Percentiles rank a stretch among this genome's conserved stretches.
Evolutionary conservation across 2,329 filamentous ascomycete genomes (phyloP).

Genomic region (Aureobasidium sp.): DNA sequence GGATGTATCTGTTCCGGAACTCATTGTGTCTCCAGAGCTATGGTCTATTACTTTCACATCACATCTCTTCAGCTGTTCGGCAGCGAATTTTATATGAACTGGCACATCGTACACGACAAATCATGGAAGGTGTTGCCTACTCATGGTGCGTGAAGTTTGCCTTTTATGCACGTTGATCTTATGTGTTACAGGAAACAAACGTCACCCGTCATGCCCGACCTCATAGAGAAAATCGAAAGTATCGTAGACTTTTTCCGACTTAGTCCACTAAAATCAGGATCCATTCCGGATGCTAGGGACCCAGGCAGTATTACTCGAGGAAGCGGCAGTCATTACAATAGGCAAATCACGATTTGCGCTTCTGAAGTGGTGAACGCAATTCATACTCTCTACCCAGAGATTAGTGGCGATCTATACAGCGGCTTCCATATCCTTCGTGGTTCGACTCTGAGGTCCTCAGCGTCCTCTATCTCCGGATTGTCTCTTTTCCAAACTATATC

Average conservation of each 20-base stretch:
- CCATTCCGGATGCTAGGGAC: neutral
- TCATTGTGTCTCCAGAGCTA: constrained; percentile 42
- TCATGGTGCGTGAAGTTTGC: constrained; percentile 50
- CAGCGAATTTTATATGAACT: constrained; percentile 69
- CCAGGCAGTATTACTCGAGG: constrained; percentile 23
- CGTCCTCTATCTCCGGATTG: constrained; percentile 44
- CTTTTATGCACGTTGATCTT: constrained; percentile 18
- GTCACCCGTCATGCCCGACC: constrained; percentile 54
- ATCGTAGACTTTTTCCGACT: constrained; percentile 57
- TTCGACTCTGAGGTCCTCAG: constrained; percentile 40
- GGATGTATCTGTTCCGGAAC: constrained; percentile 17
- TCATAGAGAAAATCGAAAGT: constrained; percentile 63
- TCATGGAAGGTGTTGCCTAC: constrained; percentile 54
- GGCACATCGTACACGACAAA: constrained; percentile 67
- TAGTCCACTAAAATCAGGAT: neutral
- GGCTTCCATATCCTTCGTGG: constrained; percentile 12
- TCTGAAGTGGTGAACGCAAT: constrained; percentile 73
- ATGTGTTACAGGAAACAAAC: constrained; percentile 46
- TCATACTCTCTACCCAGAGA: constrained; percentile 76
- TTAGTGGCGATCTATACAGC: constrained; percentile 45
- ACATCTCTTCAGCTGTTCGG: constrained; percentile 84
- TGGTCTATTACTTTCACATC: constrained; percentile 72
- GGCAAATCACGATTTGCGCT: constrained; percentile 50
- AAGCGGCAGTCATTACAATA: neutral
- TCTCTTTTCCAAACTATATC: constrained; percentile 39